Conservation (phyloP, 148 eudicot species). For the Tetragonia tetragonoides region DNA sequence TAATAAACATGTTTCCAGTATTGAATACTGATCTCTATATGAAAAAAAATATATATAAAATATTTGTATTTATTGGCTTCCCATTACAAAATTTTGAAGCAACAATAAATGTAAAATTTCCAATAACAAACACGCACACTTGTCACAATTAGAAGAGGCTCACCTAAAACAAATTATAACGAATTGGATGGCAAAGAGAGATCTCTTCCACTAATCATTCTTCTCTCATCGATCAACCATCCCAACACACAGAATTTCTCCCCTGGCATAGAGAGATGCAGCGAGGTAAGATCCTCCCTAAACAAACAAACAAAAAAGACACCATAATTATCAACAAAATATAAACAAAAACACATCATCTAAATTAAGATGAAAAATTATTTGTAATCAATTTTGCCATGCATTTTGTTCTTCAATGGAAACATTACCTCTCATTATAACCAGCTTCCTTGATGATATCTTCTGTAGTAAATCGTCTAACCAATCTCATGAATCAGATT, state of each 20-base stretch:
- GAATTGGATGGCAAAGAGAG: constrained; percentile 39
- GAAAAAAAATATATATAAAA: no score
- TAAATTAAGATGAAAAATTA: neutral
- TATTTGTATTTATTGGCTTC: neutral
- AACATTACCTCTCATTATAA: constrained; percentile 16
- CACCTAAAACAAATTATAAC: constrained; percentile 29
- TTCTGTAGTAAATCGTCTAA: neutral
- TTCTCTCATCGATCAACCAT: constrained; percentile 12
- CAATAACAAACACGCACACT: constrained; percentile 21
- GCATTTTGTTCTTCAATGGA: constrained; percentile 30
- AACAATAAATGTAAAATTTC: neutral
- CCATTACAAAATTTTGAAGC: neutral
- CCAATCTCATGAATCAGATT: constrained; percentile 28
- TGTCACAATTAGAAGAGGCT: constrained; percentile 25
- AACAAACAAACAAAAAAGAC: neutral
- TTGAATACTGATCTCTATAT: no score
- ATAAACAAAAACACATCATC: neutral
- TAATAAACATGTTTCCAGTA: no score
- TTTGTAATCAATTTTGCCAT: constrained; percentile 15
- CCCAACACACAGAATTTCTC: constrained; percentile 9
- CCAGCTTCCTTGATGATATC: constrained; percentile 17
- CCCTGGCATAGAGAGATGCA: constrained; percentile 23
- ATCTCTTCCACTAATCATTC: constrained; percentile 37
- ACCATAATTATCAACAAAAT: neutral
- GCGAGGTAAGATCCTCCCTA: constrained; percentile 20